These are phyloP conservation scores for Lactarius hengduanensis DNA, from an alignment of 768 basidiomycete genomes.

Conservation along the genomic window DNA sequence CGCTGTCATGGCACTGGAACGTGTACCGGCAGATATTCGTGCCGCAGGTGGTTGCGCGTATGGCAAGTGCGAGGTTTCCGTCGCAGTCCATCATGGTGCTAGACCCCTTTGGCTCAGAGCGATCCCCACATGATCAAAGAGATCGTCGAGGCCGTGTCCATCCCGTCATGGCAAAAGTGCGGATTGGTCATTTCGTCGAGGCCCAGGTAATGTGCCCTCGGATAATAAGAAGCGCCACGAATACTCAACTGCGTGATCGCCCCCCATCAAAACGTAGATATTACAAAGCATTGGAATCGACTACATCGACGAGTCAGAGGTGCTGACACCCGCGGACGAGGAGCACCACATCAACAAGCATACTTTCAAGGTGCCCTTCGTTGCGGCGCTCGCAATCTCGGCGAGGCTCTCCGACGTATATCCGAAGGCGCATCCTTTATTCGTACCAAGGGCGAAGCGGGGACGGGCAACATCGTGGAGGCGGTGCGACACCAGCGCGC, in stretches of 20 bases:
- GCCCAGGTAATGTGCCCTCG: conserved; percentile 61
- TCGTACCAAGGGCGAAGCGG: conserved; percentile 94
- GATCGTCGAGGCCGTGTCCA: conserved; percentile 92
- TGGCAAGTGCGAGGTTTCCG: conserved; percentile 54
- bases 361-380: conserved; percentile 91
- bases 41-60: conserved; percentile 90
- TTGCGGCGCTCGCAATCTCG: conserved; percentile 95
- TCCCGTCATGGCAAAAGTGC: conserved; percentile 94
- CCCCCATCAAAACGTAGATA: conserved; percentile 51
- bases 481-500: conserved; percentile 91
- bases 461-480: conserved; percentile 88
- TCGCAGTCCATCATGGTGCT: conserved; percentile 7
- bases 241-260: conserved; percentile 7
- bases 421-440: conserved; percentile 98
- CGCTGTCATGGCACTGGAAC: conserved; percentile 96
- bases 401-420: conserved; percentile 94
- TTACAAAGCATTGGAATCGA: conserved; percentile 92
- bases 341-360: conserved; percentile 98
- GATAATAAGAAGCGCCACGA: neutral
- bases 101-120: conserved; percentile 50
- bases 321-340: conserved; percentile 94
- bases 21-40: conserved; percentile 95
- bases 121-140: conserved; percentile 97
- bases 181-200: conserved; percentile 98
- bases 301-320: conserved; percentile 95